Base-by-base conservation (phyloP, 2,329 filamentous ascomycete genomes). In the Botrytis tulipae region DNA sequence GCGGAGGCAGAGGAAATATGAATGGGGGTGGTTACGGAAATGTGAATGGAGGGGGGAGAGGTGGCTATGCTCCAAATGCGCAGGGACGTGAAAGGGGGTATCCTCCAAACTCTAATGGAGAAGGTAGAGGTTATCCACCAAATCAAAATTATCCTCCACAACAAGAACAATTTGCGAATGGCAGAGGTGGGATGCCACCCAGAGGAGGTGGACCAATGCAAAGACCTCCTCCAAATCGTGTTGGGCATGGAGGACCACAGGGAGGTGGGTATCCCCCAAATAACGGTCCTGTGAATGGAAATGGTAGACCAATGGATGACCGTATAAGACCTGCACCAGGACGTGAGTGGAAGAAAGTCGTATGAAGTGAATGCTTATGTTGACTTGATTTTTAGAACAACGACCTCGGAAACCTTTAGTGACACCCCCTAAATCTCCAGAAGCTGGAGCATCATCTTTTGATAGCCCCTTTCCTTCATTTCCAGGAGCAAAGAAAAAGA, bases 401-500 rank as follows among this genome's bases (percentile, higher is more conserved):
- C 70, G 66, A 71, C 69, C 68, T n/a, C 76, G 77, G 72, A 79
- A 77, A 73, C 76, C 78, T 35, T 60, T 79, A 42, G 78, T 81
- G 74, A 77, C 78, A 71, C 80, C 80, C 32, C 82, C 82, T 5
- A 80, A 81, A 66, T 84, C 82, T 48, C 81, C 84, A 62, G 81
- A 82, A 60, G 79, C 77, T 40, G 72, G 80, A 57, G 3, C 35
- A 57, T 42, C 63, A 16, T 75, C 81, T 42, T 87, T 83, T 80
- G 86, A 88, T 73, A 85, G 84, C 76, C 86, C 86, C 4, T 87
- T 87, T 72, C 85, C 86, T 40, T 78, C 82, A 8, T 86, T 83
- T 68, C 81, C 81, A 80, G 75, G 82, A 77, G 76, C 80, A 76
- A 75, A 82, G 78, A 80, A 83, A 80, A 86, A 78, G 80, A 81